Evolutionary conservation across 1,284 basidiomycete species (phyloP), one percentile per base, ranked within the genome.

Genomic region (Irpex sp.): DNA sequence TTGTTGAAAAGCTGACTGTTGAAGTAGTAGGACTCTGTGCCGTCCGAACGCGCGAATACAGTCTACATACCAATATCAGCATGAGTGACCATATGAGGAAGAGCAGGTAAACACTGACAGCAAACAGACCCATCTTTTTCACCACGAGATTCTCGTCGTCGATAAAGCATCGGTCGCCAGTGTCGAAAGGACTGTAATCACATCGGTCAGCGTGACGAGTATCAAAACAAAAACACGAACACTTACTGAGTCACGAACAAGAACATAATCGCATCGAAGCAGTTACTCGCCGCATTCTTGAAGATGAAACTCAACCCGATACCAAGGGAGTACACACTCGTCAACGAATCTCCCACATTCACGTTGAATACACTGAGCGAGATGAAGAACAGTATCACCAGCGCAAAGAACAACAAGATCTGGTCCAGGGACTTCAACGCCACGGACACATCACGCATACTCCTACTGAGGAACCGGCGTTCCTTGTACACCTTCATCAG

Each of bases 261-360:
- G 72, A 92, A 89, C 82, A 91, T 88, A 70, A 92, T 86, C 51
- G 89, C 82, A 74, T 92, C 90, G 69, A 92, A 92, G 48, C 86
- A 86, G 63, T 78, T 82, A 63, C 84, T 85, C 19, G 89, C 87
- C 7, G 89, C 76, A 67, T 81, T 84, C 77, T 89, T 91, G 80
- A 92, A 92, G 65, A 92, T 82, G 69, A 92, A 92, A 69, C 88
- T 90, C 15, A 83, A 84, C 2, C 86, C 90, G 63, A 92, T 83
- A 19, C 79, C 84, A 66, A 91, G 71, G 7, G 88, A 80, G 72
- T 91, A 92, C 66, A 89, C 77, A 71, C 87, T 89, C 52, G 87
- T 85, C 74, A 92, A 71, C 34, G 84, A 86, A 62, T 80, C 77
- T 34, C 80, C 82, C 54, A 91, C 77, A 54, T 86, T 75, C 54